Evolutionary conservation across 2,329 filamentous ascomycete genomes (phyloP), one percentile per base, ranked within the genome.

Genomic region (Penicillium sp.): DNA sequence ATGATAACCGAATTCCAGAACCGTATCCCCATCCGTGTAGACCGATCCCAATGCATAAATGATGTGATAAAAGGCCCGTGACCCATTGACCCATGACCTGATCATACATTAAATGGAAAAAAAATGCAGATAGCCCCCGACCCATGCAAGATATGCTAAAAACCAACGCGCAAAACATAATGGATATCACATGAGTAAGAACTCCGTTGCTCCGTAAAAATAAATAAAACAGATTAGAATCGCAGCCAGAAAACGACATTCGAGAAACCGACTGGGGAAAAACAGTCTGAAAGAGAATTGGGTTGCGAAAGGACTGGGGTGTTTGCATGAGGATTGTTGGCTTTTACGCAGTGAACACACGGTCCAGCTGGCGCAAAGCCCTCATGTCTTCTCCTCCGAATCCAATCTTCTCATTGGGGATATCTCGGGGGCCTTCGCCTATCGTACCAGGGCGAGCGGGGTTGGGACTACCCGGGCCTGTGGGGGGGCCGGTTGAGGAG

Each of bases 331-430:
- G n/a, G n/a, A n/a, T n/a, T n/a, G n/a, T n/a, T 18, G n/a, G 33
- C 33, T 11, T 26, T 43, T 58, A 76, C 35, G 72, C 72, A 7
- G 67, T 74, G 51, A 82, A 82, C 1, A 78, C 79, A 22, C 77
- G 73, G 70, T 90, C 85, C 48, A 90, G 75, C 67, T 89, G 85
- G 59, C 85, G 80, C 44, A 90, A 71, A 1, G 86, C 86, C 61
- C 86, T 79, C 57, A 81, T 81, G 61, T 90, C 88, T 69, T 89
- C 87, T 33, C 74, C 72, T 18, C 81, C 77, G 47, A 83, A 84
- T 5, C 79, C 81, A 25, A 84, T 72, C 60, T 83, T 84, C 56
- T 83, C 79, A 49, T 77, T 81, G 7, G 81, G 81, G 48, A 84
- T 83, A 64, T 84, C 82, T 52, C 79, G 78, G 7, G 81, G 77